phyloP scores from a whole-genome alignment of 2,329 filamentous ascomycete species.

The Curvularia sp. region DNA sequence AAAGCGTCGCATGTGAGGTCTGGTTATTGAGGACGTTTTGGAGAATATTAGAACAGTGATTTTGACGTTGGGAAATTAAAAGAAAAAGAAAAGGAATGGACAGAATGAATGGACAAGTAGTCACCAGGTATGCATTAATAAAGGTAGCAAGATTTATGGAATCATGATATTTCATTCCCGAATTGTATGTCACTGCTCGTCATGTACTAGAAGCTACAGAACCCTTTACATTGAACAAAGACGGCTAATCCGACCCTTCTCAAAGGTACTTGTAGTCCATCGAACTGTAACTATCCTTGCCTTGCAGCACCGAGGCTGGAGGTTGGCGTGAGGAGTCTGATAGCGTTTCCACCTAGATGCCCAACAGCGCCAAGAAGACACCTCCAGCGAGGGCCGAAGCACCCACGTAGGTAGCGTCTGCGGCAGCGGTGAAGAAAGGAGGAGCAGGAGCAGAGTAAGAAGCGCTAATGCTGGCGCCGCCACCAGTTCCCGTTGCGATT shows the following conservation, averaged over 20 bases:
- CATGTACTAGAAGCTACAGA: not conserved
- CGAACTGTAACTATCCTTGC: no score
- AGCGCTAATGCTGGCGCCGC: slow-evolving; percentile 5
- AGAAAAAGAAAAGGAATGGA: not conserved
- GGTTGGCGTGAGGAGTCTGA: not conserved
- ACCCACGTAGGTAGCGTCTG: slow-evolving; percentile 9
- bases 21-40: not conserved
- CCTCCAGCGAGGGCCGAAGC: slow-evolving; percentile 8
- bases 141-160: not conserved
- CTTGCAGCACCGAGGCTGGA: no score
- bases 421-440: slow-evolving; percentile 13
- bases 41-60: no score
- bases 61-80: not conserved
- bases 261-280: no score
- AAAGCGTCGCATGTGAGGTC: not conserved
- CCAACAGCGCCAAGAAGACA: slow-evolving; percentile 13
- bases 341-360: slow-evolving; percentile 4
- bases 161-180: not conserved
- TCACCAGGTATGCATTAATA: not conserved
- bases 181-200: not conserved
- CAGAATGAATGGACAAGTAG: not conserved
- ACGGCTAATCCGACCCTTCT: not conserved
- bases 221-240: not conserved
- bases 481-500: slow-evolving; percentile 2
- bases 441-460: not conserved